phyloP scores from a whole-genome alignment of 441 rosid genomes.

The Brassica hybrid region DNA sequence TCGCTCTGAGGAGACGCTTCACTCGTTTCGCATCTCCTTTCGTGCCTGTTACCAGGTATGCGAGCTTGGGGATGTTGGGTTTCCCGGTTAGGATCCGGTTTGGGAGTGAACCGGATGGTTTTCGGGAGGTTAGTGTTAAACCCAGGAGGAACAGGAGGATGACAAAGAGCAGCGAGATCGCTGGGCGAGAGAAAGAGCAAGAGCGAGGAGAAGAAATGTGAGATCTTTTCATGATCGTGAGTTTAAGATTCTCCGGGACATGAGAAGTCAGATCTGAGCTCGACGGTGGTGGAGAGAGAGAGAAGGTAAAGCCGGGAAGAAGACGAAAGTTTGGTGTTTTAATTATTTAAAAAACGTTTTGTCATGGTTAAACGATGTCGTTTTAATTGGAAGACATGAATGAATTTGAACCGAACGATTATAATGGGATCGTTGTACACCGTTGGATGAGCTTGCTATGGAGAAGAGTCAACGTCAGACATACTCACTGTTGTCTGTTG shows the following conservation, averaged over 20 bases:
- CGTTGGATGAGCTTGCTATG: constrained; percentile 22
- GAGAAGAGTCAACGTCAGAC: constrained; percentile 35
- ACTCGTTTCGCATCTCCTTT: constrained; percentile 68
- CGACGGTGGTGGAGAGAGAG: constrained; percentile 37
- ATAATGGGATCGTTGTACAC: not conserved
- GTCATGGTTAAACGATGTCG: constrained; percentile 7
- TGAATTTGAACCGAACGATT: constrained; percentile 14
- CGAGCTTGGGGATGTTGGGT: constrained; percentile 59
- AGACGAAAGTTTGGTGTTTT: constrained; percentile 24
- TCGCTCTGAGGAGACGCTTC: constrained; percentile 68
- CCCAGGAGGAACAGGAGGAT: constrained; percentile 49
- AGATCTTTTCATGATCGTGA: constrained; percentile 52
- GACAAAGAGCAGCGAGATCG: constrained; percentile 39
- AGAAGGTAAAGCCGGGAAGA: constrained; percentile 28
- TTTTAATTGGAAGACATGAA: not conserved
- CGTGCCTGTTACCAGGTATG: constrained; percentile 77
- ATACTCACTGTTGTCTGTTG: constrained; percentile 8
- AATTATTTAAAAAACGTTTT: not conserved
- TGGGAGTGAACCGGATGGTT: constrained; percentile 39
- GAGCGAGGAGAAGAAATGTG: constrained; percentile 46
- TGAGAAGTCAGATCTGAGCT: constrained; percentile 33
- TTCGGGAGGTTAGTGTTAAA: constrained; percentile 43
- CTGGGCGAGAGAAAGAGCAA: constrained; percentile 45
- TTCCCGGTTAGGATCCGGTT: constrained; percentile 30
- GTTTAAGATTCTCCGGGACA: constrained; percentile 18